Evolutionary conservation across 192 early-diverging fungal genomes (phyloP), one percentile per base, ranked within the genome.

Genomic region (Gaertneriomyces semiglobifer): DNA sequence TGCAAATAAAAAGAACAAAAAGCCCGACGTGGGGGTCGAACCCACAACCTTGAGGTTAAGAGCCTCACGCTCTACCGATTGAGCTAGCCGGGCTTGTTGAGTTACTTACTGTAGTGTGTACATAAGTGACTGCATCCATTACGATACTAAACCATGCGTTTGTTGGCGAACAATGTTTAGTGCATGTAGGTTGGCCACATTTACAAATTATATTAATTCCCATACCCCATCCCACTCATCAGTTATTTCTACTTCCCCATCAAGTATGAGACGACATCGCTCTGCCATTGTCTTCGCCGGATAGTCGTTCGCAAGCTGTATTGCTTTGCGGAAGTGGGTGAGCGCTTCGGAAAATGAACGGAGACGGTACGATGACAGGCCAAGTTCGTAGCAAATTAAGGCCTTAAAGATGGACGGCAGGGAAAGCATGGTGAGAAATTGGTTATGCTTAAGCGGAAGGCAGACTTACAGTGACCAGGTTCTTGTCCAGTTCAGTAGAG

Each of bases 371-470:
- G 81, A 79, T 14, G 71, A 57, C 0, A 83, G 60, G 11, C 81
- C 81, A 6, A 83, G 67, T 66, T 83, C 81, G 66, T 73, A 83
- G 63, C 79, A 83, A n/a, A 83, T 78, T 9, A 81, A 54, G 5
- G 74, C 58, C 56, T 74, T 66, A 60, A 65, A 7, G 39, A 58
- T 10, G 9, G 44, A 10, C 5, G 10, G 10, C 11, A 25, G n/a
- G 41, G 16, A 51, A 41, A 43, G 54, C 53, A 12, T 5, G 47
- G 20, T 16, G 38, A 4, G 41, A 50, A 66, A 58, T n/a, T 20
- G 52, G 41, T 18, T 18, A 48, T 7, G 14, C 20, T 20, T 6
- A 46, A 66, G 45, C 10, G 42, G 58, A 19, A 59, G 18, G 44
- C 0, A 8, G 50, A 44, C 44, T 58, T 54, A 61, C 64, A 18